phyloP scores from a whole-genome alignment of 306 rosid genomes.

The Casuarina equisetifolia region DNA sequence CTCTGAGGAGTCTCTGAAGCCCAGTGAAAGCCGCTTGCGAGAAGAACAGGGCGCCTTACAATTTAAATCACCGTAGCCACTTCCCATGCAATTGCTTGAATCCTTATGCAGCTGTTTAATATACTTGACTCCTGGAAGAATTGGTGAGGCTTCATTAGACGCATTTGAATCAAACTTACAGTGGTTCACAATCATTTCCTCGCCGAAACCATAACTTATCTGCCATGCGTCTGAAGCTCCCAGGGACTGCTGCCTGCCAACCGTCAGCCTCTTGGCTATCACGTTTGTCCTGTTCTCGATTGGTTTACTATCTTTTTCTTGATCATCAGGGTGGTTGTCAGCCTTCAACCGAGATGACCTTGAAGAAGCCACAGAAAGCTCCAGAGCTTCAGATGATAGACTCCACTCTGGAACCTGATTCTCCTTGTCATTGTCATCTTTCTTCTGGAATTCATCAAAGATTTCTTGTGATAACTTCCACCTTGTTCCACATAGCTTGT shows the following conservation, averaged over 20 bases:
- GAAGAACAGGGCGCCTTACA: constrained; percentile 21
- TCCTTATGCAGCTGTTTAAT: constrained; percentile 9
- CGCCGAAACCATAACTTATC: background rate
- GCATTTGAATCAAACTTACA: background rate
- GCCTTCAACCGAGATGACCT: constrained; percentile 1
- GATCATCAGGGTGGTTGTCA: constrained; percentile 3
- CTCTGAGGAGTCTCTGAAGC: constrained; percentile 21
- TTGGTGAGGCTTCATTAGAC: background rate
- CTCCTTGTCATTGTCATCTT: constrained; percentile 6
- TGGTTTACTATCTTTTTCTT: constrained; percentile 2
- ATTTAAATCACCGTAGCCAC: background rate
- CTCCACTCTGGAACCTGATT: background rate
- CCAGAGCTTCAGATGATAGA: background rate
- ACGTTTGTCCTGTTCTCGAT: background rate
- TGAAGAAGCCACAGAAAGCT: constrained; percentile 7
- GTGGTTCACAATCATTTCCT: constrained; percentile 1
- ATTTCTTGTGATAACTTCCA: constrained; percentile 27
- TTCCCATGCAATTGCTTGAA: constrained; percentile 4
- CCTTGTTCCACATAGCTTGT: constrained; percentile 23
- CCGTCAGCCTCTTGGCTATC: constrained; percentile 14
- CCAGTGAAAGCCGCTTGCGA: constrained; percentile 33
- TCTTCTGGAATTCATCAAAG: constrained; percentile 16
- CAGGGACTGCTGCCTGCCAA: constrained; percentile 13
- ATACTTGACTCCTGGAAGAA: background rate
- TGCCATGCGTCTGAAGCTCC: constrained; percentile 3